A percentile compares a stretch with the other conserved stretches of the same genome.
Conservation (phyloP, 2,329 filamentous ascomycete species). For the Trichoderma afroharzianum region DNA sequence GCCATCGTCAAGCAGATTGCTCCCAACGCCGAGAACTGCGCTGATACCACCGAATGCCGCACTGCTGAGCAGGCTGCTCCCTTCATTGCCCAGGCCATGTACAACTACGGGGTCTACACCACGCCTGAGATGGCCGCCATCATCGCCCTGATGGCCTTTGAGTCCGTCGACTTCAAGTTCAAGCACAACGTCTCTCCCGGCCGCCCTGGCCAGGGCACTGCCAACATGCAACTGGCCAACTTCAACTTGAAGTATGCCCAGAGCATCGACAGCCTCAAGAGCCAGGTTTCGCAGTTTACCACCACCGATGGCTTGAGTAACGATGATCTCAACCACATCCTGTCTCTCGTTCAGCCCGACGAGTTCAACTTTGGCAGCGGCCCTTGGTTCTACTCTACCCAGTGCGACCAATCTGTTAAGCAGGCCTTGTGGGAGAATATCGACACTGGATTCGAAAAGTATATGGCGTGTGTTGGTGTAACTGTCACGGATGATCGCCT, state of each 20-base stretch:
- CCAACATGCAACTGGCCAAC: conserved; percentile 48
- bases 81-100: conserved; percentile 54
- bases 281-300: conserved; percentile 30
- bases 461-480: conserved; percentile 48
- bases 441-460: conserved; percentile 42
- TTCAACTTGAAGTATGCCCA: conserved; percentile 49
- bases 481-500: conserved; percentile 30
- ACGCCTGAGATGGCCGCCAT: conserved; percentile 65
- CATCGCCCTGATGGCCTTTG: conserved; percentile 67
- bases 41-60: conserved; percentile 56
- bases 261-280: conserved; percentile 37
- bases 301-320: conserved; percentile 27
- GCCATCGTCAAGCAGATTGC: conserved; percentile 51
- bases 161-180: conserved; percentile 67
- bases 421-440: conserved; percentile 33
- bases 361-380: conserved; percentile 52
- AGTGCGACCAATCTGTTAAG: conserved; percentile 38
- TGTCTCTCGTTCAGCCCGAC: conserved; percentile 45
- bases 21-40: conserved; percentile 54
- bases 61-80: conserved; percentile 60
- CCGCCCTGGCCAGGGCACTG: conserved; percentile 67
- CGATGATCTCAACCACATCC: conserved; percentile 37
- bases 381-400: conserved; percentile 47
- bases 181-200: conserved; percentile 60
- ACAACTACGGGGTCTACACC: conserved; percentile 51